Conservation (phyloP, 2,329 filamentous ascomycete species). For the Colletotrichum echinochloae region DNA sequence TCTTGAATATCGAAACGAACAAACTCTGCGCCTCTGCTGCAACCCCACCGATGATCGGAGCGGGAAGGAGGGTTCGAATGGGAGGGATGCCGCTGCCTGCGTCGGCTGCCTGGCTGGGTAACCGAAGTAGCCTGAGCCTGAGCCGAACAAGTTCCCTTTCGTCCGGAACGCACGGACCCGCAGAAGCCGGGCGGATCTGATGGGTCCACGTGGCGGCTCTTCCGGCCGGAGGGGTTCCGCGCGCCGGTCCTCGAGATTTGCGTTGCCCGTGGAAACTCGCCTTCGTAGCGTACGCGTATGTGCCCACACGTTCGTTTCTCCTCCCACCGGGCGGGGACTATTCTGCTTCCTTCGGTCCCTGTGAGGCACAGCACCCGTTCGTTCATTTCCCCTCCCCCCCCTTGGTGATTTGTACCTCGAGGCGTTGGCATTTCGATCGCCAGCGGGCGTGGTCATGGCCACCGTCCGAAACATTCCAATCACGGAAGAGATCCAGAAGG, state of each 20-base stretch:
- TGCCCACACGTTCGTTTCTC: too few species aligned
- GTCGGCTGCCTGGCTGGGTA: constrained; percentile 7
- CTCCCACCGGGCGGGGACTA: too few species aligned
- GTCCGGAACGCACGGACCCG: constrained; percentile 31
- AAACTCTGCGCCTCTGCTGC: not conserved
- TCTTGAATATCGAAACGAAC: not conserved
- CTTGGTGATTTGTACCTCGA: not conserved
- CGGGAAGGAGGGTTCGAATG: too few species aligned
- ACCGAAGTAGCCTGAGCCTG: not conserved
- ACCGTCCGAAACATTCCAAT: not conserved
- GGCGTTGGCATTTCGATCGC: not conserved
- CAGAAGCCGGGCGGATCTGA: not conserved
- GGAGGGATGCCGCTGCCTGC: constrained; percentile 15
- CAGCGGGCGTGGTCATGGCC: not conserved
- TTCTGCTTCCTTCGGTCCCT: too few species aligned
- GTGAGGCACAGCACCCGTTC: not conserved
- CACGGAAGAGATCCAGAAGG: not conserved
- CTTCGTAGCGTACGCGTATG: not conserved
- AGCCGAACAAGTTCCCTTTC: constrained; percentile 22
- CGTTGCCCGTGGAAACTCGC: not conserved
- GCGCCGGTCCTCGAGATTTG: constrained; percentile 26
- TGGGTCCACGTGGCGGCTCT: constrained; percentile 12
- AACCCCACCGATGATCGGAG: too few species aligned
- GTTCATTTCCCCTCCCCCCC: not conserved
- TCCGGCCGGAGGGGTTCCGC: constrained; percentile 19